Evolutionary conservation across 371 early-diverging fungal species (phyloP).

Genomic region (Mucor saturninus): DNA sequence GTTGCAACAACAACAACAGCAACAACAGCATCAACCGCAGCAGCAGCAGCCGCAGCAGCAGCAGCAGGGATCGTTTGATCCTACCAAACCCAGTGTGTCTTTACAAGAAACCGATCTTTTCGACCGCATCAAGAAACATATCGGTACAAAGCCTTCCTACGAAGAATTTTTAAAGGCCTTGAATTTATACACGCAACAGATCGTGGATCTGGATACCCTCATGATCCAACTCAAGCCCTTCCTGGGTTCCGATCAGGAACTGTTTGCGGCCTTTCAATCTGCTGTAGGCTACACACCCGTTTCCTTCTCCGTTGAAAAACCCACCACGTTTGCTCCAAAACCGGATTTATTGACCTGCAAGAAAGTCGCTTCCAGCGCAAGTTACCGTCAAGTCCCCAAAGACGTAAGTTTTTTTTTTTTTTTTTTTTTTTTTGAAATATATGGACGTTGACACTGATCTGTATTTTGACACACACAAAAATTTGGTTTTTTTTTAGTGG

Average conservation of each 20-base stretch:
- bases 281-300: slow-evolving; percentile 86
- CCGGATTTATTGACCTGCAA: slow-evolving; percentile 57
- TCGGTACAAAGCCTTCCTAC: slow-evolving; percentile 82
- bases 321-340: slow-evolving; percentile 44
- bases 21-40: slow-evolving; percentile 17
- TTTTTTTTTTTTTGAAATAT: too few species aligned
- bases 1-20: not conserved
- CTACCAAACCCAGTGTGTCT: slow-evolving; percentile 49
- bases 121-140: slow-evolving; percentile 80
- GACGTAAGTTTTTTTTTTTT: slow-evolving; percentile 43
- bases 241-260: slow-evolving; percentile 68
- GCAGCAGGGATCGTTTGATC: slow-evolving; percentile 25
- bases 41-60: slow-evolving; percentile 19
- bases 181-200: slow-evolving; percentile 93
- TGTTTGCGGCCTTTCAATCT: slow-evolving; percentile 88
- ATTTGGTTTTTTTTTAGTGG: slow-evolving; percentile 32
- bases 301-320: slow-evolving; percentile 37
- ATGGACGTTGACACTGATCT: too few species aligned
- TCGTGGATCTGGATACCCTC: slow-evolving; percentile 79
- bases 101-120: slow-evolving; percentile 87
- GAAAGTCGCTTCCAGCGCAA: slow-evolving; percentile 49
- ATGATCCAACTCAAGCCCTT: slow-evolving; percentile 81
- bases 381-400: slow-evolving; percentile 71
- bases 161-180: slow-evolving; percentile 95
- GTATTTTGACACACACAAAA: too few species aligned